These are phyloP conservation scores for Trebouxia gelatinosa DNA, from an alignment of 163 green algal genomes.

Conservation along the genomic window DNA sequence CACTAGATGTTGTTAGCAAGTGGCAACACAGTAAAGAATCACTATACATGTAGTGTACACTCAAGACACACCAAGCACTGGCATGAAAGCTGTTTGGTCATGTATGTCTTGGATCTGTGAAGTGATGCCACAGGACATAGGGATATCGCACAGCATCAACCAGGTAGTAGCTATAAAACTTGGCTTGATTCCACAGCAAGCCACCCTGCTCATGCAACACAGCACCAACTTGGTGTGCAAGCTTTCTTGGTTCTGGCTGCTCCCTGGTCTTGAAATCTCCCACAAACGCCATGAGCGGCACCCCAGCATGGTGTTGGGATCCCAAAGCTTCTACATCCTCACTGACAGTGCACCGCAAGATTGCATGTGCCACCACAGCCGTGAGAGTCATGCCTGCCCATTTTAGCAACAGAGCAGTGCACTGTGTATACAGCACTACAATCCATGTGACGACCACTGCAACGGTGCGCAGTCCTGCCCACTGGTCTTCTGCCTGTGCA, in stretches of 20 bases:
- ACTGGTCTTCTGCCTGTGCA: conserved; percentile 9
- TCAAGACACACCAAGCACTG: no score
- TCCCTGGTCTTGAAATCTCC: neutral
- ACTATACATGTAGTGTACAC: no score
- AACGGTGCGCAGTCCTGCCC: neutral
- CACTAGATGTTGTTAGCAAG: no score
- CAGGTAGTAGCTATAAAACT: conserved; percentile 27
- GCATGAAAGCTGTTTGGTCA: no score
- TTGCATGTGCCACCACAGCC: conserved; percentile 7
- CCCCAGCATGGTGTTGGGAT: neutral
- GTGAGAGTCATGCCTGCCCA: neutral
- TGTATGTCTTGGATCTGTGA: neutral
- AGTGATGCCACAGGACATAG: conserved; percentile 16
- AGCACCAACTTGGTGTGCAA: conserved; percentile 1
- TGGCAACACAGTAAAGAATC: no score
- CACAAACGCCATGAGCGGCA: neutral
- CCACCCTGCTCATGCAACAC: neutral
- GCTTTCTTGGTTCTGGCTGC: neutral
- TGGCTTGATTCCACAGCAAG: conserved; percentile 25
- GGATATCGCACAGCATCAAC: conserved; percentile 17
- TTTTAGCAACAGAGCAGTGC: conserved; percentile 3
- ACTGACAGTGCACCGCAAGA: neutral
- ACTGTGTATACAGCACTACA: neutral
- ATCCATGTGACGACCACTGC: neutral
- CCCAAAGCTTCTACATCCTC: neutral